phyloP scores from a whole-genome alignment of 805 yeast genomes.

The Scheffersomyces spartinae region DNA sequence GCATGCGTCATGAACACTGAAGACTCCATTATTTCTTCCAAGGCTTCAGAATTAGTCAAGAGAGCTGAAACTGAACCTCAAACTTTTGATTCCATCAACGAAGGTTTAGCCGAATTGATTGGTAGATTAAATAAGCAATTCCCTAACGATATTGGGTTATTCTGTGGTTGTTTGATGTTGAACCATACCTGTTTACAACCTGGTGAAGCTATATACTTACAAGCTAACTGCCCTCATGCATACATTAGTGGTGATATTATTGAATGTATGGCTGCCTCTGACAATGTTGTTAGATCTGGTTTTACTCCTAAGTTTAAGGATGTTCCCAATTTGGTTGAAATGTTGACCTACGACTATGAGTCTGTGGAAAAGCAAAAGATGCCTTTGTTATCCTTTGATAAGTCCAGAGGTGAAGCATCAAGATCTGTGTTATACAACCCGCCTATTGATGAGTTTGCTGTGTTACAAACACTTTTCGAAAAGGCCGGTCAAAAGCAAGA shows the following conservation, averaged over 20 bases:
- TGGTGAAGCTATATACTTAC: conserved; percentile 95
- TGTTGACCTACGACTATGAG: conserved; percentile 83
- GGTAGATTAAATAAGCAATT: conserved; percentile 75
- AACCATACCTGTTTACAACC: conserved; percentile 74
- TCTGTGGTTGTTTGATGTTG: conserved; percentile 88
- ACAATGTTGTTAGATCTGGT: conserved; percentile 96
- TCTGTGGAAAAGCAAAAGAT: conserved; percentile 90
- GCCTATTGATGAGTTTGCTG: conserved; percentile 93
- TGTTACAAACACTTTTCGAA: conserved; percentile 67
- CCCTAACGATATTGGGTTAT: conserved; percentile 88
- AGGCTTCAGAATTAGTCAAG: conserved; percentile 54
- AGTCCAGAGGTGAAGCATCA: conserved; percentile 53
- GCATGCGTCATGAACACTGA: conserved; percentile 74
- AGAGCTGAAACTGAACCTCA: conserved; percentile 52
- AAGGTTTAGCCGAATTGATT: conserved; percentile 59
- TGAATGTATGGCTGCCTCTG: conserved; percentile 99
- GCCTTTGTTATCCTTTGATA: conserved; percentile 48
- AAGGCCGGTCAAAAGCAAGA: conserved; percentile 38
- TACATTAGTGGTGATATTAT: conserved; percentile 94
- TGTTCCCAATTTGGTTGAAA: conserved; percentile 75
- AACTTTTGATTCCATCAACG: conserved; percentile 36
- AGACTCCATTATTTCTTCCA: conserved; percentile 41
- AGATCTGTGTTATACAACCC: conserved; percentile 72
- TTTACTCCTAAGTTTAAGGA: conserved; percentile 99
- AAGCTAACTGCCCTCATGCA: conserved; percentile 97